Percentiles rank a stretch among this genome's conserved stretches.
Conservation (phyloP, 2,329 filamentous ascomycete genomes). For the Xylariaceae sp. region DNA sequence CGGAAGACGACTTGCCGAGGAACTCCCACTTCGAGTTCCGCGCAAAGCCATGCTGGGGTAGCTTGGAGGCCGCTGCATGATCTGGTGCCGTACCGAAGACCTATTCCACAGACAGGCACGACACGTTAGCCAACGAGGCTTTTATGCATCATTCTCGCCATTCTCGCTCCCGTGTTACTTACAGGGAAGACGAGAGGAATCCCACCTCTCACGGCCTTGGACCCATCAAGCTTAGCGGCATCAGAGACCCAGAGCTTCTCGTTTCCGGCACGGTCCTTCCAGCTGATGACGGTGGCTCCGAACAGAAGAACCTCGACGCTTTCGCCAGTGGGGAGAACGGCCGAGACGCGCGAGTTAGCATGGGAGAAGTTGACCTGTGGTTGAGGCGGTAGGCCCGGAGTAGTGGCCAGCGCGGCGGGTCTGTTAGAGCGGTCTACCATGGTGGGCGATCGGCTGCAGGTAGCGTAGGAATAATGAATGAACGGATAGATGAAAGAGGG, state of each 20-base stretch:
- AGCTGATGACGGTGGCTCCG: slow-evolving; percentile 90
- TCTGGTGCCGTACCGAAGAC: slow-evolving; percentile 84
- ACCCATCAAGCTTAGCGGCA: slow-evolving; percentile 80
- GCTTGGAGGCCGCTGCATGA: slow-evolving; percentile 76
- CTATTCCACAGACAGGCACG: slow-evolving; percentile 50
- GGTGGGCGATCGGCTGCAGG: too few species aligned
- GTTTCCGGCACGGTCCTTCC: slow-evolving; percentile 80
- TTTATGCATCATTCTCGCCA: background rate
- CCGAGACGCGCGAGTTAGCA: slow-evolving; percentile 75
- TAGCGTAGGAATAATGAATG: too few species aligned
- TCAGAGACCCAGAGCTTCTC: slow-evolving; percentile 91
- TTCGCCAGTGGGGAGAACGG: slow-evolving; percentile 84
- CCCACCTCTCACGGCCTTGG: slow-evolving; percentile 87
- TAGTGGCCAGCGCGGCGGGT: slow-evolving; percentile 76
- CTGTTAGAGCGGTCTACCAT: slow-evolving; percentile 89
- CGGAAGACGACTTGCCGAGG: slow-evolving; percentile 82
- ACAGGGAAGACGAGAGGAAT: slow-evolving; percentile 95
- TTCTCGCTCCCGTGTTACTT: slow-evolving; percentile 43
- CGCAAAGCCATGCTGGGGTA: slow-evolving; percentile 95
- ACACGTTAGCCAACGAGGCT: slow-evolving; percentile 7
- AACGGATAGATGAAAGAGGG: too few species aligned
- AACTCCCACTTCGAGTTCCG: slow-evolving; percentile 92
- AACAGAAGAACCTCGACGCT: slow-evolving; percentile 85
- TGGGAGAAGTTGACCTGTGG: slow-evolving; percentile 77
- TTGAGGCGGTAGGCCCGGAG: slow-evolving; percentile 75